Evolutionary conservation across 352 stramenopile genomes (phyloP).

Genomic region (Phytophthora nicotianae): DNA sequence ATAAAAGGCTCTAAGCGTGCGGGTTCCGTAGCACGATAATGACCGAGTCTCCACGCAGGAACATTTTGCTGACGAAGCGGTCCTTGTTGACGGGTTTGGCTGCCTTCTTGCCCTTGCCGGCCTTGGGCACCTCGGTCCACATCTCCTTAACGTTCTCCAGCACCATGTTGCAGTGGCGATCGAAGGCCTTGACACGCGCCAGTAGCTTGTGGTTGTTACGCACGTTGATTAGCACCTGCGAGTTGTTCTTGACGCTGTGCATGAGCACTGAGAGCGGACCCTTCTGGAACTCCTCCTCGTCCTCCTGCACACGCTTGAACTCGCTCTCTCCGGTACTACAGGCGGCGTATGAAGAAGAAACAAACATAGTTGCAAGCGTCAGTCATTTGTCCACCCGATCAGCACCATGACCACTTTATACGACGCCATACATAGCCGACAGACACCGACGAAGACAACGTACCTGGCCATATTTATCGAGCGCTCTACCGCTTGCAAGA

Average conservation of each 20-base stretch:
- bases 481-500: conserved; percentile 10
- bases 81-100: conserved; percentile 98
- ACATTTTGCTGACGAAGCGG: conserved; percentile 99
- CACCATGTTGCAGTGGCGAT: conserved; percentile 99
- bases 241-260: conserved; percentile 98
- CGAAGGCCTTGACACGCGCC: conserved; percentile 99
- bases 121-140: conserved; percentile 99
- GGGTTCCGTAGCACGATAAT: conserved; percentile 99
- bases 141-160: conserved; percentile 99
- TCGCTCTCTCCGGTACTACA: conserved; percentile 48
- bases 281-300: conserved; percentile 95
- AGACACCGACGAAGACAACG: conserved; percentile 1
- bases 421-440: neutral
- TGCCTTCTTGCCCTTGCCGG: conserved; percentile 95
- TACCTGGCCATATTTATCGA: conserved; percentile 33
- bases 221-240: conserved; percentile 99
- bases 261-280: conserved; percentile 97
- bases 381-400: conserved; percentile 4
- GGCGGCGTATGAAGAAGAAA: neutral
- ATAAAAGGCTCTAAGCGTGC: conserved; percentile 64
- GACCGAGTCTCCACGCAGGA: conserved; percentile 99
- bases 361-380: conserved; percentile 13
- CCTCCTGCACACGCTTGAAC: conserved; percentile 88
- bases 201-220: conserved; percentile 99
- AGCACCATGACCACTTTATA: neutral